Evolutionary conservation across 495 filamentous ascomycete genomes (phyloP), one percentile per base, ranked within the genome.

Genomic region (Beverwykella pulmonaria): DNA sequence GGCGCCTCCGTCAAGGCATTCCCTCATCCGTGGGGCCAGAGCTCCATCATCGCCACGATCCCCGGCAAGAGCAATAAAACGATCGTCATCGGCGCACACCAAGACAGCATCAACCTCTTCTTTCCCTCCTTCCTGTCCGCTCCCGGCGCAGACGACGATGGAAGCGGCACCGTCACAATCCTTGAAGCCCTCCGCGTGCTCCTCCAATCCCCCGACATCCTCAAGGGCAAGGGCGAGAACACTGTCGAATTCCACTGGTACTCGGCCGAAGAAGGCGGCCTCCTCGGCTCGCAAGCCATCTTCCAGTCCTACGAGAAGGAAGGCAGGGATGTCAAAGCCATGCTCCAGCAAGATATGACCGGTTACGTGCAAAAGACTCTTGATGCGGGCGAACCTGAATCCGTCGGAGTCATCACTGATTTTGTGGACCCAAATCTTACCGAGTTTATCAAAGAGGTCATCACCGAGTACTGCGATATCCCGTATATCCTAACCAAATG

Each of bases 331-430:
- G 83, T 99, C 73, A 94, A 93, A 78, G 94, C 94, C 25, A 98
- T 99, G 94, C 82, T 99, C 48, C 95, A 99, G 81, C 94, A 99
- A 76, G 94, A 99, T 75, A 99, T 98, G 94, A 98, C 94, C 1
- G 94, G 94, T 10, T 97, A 88, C 75, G 83, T 92, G 4, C 87
- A 92, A 63, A 88, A 87, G 44, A 96, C 94, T 0, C 79, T 95
- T 17, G 87, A 92, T 60, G 90, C 92, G 14, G 93, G 93, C 49
- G 83, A 89, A 74, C 82, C 87, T 17, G 95, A 98, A 81, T 87
- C 86, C 25, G 89, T 98, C 2, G 93, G 94, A 26, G 91, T 99
- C 39, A 97, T 99, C 67, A 90, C 90, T 1, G 94, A 99, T 76
- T 98, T 81, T 72, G 95, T 98, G 23, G 88, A 97, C 72, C 80